Evolutionary conservation across 208 protist genomes (phyloP).

Genomic region (Crithidia brevicula): DNA sequence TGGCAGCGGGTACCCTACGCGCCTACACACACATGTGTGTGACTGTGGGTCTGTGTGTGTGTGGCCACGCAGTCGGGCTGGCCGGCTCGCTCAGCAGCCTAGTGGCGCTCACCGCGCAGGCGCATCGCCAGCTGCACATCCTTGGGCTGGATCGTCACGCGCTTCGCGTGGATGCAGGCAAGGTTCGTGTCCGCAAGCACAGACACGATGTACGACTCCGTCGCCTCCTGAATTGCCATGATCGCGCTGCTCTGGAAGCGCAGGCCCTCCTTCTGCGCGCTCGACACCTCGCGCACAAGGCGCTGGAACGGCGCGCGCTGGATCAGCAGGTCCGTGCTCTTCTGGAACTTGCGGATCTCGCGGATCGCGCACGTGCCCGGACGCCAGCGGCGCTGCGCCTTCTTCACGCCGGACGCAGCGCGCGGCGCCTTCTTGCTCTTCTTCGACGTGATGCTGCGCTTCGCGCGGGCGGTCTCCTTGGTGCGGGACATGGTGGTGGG

Average conservation of each 20-base stretch:
- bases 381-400: slow-evolving; percentile 51
- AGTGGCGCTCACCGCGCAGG: slow-evolving; percentile 55
- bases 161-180: slow-evolving; percentile 83
- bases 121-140: slow-evolving; percentile 53
- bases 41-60: not conserved
- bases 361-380: not conserved
- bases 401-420: slow-evolving; percentile 95
- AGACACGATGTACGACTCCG: slow-evolving; percentile 91
- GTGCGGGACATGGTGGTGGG: slow-evolving; percentile 94
- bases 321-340: slow-evolving; percentile 87
- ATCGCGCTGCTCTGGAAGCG: slow-evolving; percentile 91
- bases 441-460: slow-evolving; percentile 97
- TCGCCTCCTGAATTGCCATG: slow-evolving; percentile 78
- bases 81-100: not conserved
- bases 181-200: slow-evolving; percentile 93
- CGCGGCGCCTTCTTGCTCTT: slow-evolving; percentile 98
- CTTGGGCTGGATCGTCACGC: slow-evolving; percentile 88
- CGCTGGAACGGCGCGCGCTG: slow-evolving; percentile 90
- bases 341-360: slow-evolving; percentile 50
- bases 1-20: too few relatives aligned
- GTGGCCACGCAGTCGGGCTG: not conserved
- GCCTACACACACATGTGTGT: too few relatives aligned
- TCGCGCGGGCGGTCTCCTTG: slow-evolving; percentile 97
- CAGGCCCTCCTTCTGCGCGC: slow-evolving; percentile 76
- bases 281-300: slow-evolving; percentile 86